phyloP scores from a whole-genome alignment of 768 basidiomycete species.

The Pleurotus pulmonarius region DNA sequence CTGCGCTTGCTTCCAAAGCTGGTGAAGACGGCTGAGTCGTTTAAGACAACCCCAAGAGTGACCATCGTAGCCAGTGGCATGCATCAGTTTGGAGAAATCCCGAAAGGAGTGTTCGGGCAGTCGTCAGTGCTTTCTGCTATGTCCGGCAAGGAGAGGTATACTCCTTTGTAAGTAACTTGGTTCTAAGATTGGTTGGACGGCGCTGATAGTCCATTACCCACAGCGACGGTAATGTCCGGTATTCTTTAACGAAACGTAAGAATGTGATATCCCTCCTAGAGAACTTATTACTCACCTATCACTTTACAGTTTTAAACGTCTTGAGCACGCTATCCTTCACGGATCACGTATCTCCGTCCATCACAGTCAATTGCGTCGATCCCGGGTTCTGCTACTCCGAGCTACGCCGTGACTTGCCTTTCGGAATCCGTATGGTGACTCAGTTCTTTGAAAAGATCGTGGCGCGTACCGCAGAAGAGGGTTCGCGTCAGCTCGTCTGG shows the following conservation, averaged over 20 bases:
- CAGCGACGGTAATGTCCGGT: slow-evolving; percentile 18
- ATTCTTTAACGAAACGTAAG: slow-evolving; percentile 33
- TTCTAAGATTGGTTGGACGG: not conserved
- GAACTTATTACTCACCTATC: not conserved
- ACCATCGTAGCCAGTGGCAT: slow-evolving; percentile 41
- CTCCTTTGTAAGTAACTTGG: slow-evolving; percentile 4
- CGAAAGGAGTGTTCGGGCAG: slow-evolving; percentile 19
- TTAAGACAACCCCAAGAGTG: slow-evolving; percentile 28
- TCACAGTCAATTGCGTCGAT: slow-evolving; percentile 32
- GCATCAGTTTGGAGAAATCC: slow-evolving; percentile 27
- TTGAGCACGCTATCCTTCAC: slow-evolving; percentile 34
- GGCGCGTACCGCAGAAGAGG: slow-evolving; percentile 33
- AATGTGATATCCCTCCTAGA: not conserved
- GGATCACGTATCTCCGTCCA: slow-evolving; percentile 20
- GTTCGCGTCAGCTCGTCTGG: slow-evolving; percentile 30
- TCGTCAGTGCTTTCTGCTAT: slow-evolving; percentile 27
- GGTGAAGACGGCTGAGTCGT: slow-evolving; percentile 25
- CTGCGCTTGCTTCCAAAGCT: slow-evolving; percentile 41
- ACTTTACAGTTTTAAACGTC: slow-evolving; percentile 32
- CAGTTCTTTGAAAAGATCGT: slow-evolving; percentile 25
- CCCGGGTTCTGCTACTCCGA: slow-evolving; percentile 41
- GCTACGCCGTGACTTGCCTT: slow-evolving; percentile 23
- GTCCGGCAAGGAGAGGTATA: slow-evolving; percentile 26
- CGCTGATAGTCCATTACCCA: not conserved
- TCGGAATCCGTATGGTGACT: slow-evolving; percentile 12